These are phyloP conservation scores for Gyrodon lividus DNA, from an alignment of 768 basidiomycete genomes.

Conservation along the genomic window DNA sequence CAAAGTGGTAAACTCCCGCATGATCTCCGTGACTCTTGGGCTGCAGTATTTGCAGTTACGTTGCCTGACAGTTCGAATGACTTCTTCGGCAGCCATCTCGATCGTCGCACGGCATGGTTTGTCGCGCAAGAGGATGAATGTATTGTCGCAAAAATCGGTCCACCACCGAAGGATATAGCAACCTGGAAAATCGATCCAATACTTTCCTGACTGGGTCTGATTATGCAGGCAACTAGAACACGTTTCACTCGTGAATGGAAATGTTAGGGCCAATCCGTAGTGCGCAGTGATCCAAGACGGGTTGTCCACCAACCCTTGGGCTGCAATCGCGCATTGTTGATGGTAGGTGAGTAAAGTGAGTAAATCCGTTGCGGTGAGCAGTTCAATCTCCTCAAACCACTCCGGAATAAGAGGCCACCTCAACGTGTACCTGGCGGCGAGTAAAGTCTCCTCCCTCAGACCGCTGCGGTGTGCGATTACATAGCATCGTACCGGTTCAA, in stretches of 20 bases:
- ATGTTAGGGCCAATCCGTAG: not conserved
- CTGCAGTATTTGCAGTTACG: slow-evolving; percentile 1
- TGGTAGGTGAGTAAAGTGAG: slow-evolving; percentile 27
- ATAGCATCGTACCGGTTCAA: slow-evolving; percentile 29
- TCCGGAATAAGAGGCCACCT: slow-evolving; percentile 20
- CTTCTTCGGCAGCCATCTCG: not conserved
- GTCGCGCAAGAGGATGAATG: slow-evolving; percentile 13
- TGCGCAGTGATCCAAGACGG: slow-evolving; percentile 14
- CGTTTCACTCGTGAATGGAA: not conserved
- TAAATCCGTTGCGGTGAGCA: slow-evolving; percentile 27
- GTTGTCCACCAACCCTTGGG: not conserved
- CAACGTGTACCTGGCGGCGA: slow-evolving; percentile 32
- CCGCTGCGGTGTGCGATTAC: slow-evolving; percentile 28
- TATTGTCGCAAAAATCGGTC: slow-evolving; percentile 12
- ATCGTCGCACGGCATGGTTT: slow-evolving; percentile 18
- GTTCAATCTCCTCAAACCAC: slow-evolving; percentile 26
- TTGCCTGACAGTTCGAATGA: not conserved
- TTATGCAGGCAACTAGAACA: not conserved
- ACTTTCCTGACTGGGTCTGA: not conserved
- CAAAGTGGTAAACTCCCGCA: slow-evolving; percentile 13
- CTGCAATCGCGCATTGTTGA: slow-evolving; percentile 12
- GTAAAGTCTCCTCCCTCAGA: slow-evolving; percentile 21
- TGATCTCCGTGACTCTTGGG: slow-evolving; percentile 1
- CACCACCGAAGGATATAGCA: slow-evolving; percentile 23
- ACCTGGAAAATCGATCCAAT: too few relatives aligned